phyloP scores from a whole-genome alignment of 164 flowering plant species.

The Hamamelis virginiana region DNA sequence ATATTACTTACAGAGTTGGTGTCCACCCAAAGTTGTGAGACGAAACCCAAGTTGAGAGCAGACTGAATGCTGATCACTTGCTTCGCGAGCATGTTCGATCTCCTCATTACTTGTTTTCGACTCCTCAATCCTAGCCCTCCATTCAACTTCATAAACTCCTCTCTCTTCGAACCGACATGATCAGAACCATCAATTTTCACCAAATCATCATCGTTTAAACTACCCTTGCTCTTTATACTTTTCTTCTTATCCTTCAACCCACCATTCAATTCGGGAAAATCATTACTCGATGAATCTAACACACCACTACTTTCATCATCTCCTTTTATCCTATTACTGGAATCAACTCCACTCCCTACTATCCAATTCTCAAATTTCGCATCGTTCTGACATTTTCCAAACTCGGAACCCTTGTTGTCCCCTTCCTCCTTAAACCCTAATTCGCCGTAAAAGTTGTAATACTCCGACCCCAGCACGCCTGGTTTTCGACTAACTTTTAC shows the following conservation, averaged over 20 bases:
- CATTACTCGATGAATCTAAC: slow-evolving; percentile 22
- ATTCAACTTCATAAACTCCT: slow-evolving; percentile 13
- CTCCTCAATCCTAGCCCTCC: slow-evolving; percentile 25
- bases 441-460: slow-evolving; percentile 22
- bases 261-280: slow-evolving; percentile 29
- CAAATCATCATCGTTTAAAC: slow-evolving; percentile 21
- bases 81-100: slow-evolving; percentile 75
- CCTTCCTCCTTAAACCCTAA: slow-evolving; percentile 26
- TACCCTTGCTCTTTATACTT: not conserved
- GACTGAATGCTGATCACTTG: slow-evolving; percentile 77
- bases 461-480: slow-evolving; percentile 19
- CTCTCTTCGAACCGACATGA: slow-evolving; percentile 11
- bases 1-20: slow-evolving; percentile 53
- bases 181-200: slow-evolving; percentile 10
- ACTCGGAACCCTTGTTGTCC: slow-evolving; percentile 13
- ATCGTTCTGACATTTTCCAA: not conserved
- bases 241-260: slow-evolving; percentile 19
- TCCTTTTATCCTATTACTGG: slow-evolving; percentile 7
- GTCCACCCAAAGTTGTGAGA: slow-evolving; percentile 87
- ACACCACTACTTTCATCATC: not conserved
- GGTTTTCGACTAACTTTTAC: slow-evolving; percentile 8
- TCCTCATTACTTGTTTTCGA: slow-evolving; percentile 48
- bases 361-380: not conserved
- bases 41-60: slow-evolving; percentile 73
- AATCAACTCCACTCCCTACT: no score